Evolutionary conservation across 176 grass and related monocot species (phyloP).

Genomic region (Rhynchospora breviuscula): DNA sequence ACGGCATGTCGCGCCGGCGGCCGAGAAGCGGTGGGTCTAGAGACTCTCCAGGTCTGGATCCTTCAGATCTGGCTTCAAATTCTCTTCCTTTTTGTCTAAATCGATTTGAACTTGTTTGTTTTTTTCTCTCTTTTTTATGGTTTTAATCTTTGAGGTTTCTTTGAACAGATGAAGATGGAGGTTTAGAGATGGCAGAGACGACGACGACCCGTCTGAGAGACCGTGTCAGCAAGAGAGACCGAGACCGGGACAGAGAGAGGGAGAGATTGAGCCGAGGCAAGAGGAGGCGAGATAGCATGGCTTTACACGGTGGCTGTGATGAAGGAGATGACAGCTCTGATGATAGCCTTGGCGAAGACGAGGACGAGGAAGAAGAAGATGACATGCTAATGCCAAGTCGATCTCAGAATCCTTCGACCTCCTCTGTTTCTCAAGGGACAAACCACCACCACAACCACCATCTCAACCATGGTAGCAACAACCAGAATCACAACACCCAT

Average conservation of each 20-base stretch:
- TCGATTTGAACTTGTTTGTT: background rate
- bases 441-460: constrained; percentile 31
- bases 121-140: background rate
- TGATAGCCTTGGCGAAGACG: constrained; percentile 68
- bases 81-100: background rate
- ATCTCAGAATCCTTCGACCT: constrained; percentile 55
- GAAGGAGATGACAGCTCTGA: constrained; percentile 83
- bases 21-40: constrained; percentile 45
- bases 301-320: constrained; percentile 29
- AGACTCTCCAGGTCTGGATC: constrained; percentile 33
- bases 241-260: constrained; percentile 36
- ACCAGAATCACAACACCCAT: constrained; percentile 51
- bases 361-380: constrained; percentile 77
- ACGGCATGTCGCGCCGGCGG: constrained; percentile 34
- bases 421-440: constrained; percentile 36
- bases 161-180: constrained; percentile 31
- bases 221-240: constrained; percentile 30
- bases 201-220: constrained; percentile 29
- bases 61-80: constrained; percentile 26
- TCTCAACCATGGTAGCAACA: constrained; percentile 26
- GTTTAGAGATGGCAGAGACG: constrained; percentile 35
- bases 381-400: constrained; percentile 36
- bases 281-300: constrained; percentile 30
- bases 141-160: constrained; percentile 4
- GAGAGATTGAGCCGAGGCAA: constrained; percentile 40